Base-by-base conservation (phyloP, 192 early-diverging fungal species). In the Coemansia sp. region DNA sequence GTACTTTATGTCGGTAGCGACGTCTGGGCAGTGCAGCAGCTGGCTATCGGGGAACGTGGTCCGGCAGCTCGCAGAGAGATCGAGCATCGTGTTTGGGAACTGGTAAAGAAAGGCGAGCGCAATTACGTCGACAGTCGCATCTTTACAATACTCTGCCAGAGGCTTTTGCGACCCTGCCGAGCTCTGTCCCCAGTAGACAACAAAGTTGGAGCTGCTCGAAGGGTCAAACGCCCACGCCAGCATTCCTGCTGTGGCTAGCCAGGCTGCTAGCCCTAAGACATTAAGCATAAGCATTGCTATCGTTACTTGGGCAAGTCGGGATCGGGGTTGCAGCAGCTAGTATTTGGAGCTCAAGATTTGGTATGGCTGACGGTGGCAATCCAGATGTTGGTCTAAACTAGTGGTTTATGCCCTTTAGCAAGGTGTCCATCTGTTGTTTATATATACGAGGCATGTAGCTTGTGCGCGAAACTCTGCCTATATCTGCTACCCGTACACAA, bases 1-100 rank as follows among this genome's bases (percentile, higher is more conserved):
- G 32, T 76, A 63, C 49, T 86, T 77, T 73, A 93, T 90, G 56
- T 89, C 90, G 9, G 65, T 45, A 14, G 78, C 87, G 14, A 93
- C 60, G 25, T 73, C 60, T 6, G 82, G 81, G 63, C 89, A 90
- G 60, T 88, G 75, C 37, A 85, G 82, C 49, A 92, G 62, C 7
- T 64, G 20, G 22, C 87, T 84, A 14, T 79, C 82, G 0, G 86
- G 60, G 61, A 88, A 90, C 3, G 83, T 86, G 6, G 62, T 46
- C 22, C 76, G 68, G 65, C 88, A 88, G 32, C 71, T 71, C 38
- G 76, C 76, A 35, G 89, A 85, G 37, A 90, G 69, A 60, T 90
- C 87, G 12, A 89, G 76, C 59, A 75, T 71, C 22, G 87, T 88
- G 11, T 67, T 45, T 1, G 85, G 82, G 76, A 88, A 88, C 35